phyloP scores from a whole-genome alignment of 306 rosid species.

The Vigna reflexopilosa region DNA sequence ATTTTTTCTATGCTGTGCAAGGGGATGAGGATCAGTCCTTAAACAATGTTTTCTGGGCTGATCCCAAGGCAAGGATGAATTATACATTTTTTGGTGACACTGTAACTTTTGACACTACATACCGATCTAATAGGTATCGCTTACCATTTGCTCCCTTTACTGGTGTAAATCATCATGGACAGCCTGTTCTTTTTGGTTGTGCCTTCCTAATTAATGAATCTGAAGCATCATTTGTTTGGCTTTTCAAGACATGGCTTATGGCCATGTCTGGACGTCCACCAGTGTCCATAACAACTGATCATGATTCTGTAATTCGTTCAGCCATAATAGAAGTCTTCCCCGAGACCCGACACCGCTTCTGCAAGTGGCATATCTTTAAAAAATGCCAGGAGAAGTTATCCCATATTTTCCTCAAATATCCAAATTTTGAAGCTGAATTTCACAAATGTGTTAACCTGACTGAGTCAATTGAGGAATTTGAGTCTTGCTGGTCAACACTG shows the following conservation, averaged over 20 bases:
- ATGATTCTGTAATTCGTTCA: conserved; percentile 81
- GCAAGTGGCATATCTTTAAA: conserved; percentile 99
- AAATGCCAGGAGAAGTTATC: conserved; percentile 96
- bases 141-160: conserved; percentile 98
- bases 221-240: conserved; percentile 89
- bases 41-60: conserved; percentile 93
- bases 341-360: conserved; percentile 89
- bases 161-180: conserved; percentile 97
- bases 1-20: conserved; percentile 90
- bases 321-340: conserved; percentile 88
- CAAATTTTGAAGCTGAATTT: conserved; percentile 93
- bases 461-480: conserved; percentile 92
- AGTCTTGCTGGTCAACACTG: conserved; percentile 89
- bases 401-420: conserved; percentile 86
- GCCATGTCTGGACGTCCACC: conserved; percentile 94
- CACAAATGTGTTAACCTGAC: conserved; percentile 96
- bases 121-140: conserved; percentile 95
- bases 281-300: conserved; percentile 91
- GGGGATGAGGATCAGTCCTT: conserved; percentile 78
- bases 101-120: conserved; percentile 96
- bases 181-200: conserved; percentile 95
- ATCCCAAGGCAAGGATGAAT: conserved; percentile 86
- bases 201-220: conserved; percentile 94
- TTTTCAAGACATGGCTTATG: conserved; percentile 90
- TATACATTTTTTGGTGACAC: conserved; percentile 92